Base-by-base conservation (phyloP, 148 eudicot genomes). In the Limonium bicolor region DNA sequence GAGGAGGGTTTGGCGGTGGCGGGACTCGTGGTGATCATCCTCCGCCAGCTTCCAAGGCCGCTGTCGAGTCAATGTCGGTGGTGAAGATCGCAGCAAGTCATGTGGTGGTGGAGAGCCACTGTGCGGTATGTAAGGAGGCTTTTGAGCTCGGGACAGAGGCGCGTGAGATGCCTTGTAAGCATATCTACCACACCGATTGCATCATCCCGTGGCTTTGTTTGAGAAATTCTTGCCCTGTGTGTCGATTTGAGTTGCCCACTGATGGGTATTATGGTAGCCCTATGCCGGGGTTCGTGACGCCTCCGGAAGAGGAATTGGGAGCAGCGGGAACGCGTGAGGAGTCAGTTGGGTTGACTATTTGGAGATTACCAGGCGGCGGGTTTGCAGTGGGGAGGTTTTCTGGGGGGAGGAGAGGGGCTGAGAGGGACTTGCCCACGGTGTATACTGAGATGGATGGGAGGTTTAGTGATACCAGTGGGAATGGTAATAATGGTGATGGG, bases 301-400 rank as follows among this genome's bases (percentile, higher is more conserved):
- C 73, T 0, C 14, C 61, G 6, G 48, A 43, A 13, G 30, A 28
- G 38, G 41, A 22, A 12, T 34, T 36, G 10, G 21, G 29, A 22
- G 49, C 46, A 13, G 50, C 42, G 3, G 3, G 56, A 6, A 41
- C 21, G 7, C 50, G 35, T 2, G 56, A 58, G 6, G 67, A 59
- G 12, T 41, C 50, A 4, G 53, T 63, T 7, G 78, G 78, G 39
- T 40, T 73, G 55, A 58, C 63, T 18, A 68, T 73, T 12, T 71
- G 82, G 82, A 64, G 73, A 27, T 45, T 71, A 5, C 82, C 82
- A 1, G 69, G 82, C 25, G 82, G 82, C 0, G 82, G 82, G 3
- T 71, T 56, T 37, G 82, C 77, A 1, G 69, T 71, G 17, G 82
- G 74, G 44, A 67, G 77, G 60, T 71, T 71, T 44, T 27, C 33